Conservation (phyloP, 2,329 filamentous ascomycete genomes). For the Didymella lethalis region DNA sequence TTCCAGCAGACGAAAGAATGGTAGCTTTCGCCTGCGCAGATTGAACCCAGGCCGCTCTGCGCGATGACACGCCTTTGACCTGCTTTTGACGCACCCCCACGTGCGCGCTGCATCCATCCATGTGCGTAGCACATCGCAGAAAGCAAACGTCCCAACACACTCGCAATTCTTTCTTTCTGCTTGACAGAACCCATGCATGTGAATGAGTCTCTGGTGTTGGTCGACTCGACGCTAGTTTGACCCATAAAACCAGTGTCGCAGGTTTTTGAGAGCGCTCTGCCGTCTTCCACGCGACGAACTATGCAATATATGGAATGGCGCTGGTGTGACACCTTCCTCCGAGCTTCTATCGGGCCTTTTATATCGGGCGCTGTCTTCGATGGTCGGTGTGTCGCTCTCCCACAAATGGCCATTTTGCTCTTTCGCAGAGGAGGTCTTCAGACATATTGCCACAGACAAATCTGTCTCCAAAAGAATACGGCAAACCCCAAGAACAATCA, state of each 20-base stretch:
- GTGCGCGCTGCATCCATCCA: slow-evolving; percentile 14
- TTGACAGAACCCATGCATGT: slow-evolving; percentile 12
- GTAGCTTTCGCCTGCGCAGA: slow-evolving; percentile 6
- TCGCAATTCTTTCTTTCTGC: slow-evolving; percentile 9
- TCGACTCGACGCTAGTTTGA: slow-evolving; percentile 21
- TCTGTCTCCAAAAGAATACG: neutral
- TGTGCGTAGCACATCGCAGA: slow-evolving; percentile 1
- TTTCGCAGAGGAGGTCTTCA: neutral
- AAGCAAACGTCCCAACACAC: slow-evolving; percentile 8
- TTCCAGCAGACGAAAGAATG: slow-evolving; percentile 13
- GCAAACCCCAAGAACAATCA: neutral
- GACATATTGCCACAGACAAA: neutral
- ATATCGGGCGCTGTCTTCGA: slow-evolving; percentile 17
- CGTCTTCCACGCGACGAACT: slow-evolving; percentile 49
- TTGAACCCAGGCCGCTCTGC: neutral
- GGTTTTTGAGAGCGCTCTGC: slow-evolving; percentile 28
- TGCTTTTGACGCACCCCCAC: slow-evolving; percentile 19
- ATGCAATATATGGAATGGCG: slow-evolving; percentile 24
- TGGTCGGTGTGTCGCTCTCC: slow-evolving; percentile 3
- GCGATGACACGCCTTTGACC: slow-evolving; percentile 9
- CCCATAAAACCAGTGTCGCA: slow-evolving; percentile 38
- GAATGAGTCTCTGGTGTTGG: slow-evolving; percentile 5
- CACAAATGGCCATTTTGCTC: neutral
- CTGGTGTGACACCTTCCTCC: slow-evolving; percentile 20
- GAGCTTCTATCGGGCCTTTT: slow-evolving; percentile 33